Conservation (phyloP, 768 basidiomycete species). For the Kwoniella botswanensis region DNA sequence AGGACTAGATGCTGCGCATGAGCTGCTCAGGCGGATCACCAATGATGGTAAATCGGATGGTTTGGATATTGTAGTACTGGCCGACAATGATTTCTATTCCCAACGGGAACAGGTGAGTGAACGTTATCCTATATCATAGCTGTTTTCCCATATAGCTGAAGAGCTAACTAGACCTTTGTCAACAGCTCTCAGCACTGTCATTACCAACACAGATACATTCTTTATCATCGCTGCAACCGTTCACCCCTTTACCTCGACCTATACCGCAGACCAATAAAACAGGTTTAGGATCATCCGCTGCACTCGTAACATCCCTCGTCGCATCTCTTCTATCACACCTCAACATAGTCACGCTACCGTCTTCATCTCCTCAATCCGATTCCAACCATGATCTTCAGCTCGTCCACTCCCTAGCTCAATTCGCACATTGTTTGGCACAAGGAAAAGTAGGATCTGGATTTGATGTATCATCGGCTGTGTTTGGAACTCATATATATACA, state of each 20-base stretch:
- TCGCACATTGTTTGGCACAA: slow-evolving; percentile 92
- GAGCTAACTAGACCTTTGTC: not conserved
- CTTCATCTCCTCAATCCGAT: slow-evolving; percentile 58
- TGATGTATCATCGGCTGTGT: slow-evolving; percentile 91
- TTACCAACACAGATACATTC: slow-evolving; percentile 71
- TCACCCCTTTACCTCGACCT: slow-evolving; percentile 70
- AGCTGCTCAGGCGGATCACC: slow-evolving; percentile 25
- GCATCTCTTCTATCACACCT: slow-evolving; percentile 81
- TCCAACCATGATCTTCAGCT: slow-evolving; percentile 60
- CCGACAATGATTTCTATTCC: slow-evolving; percentile 98
- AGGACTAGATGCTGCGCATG: slow-evolving; percentile 13
- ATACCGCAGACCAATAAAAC: slow-evolving; percentile 94
- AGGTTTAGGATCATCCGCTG: slow-evolving; percentile 94
- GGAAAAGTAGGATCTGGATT: slow-evolving; percentile 98
- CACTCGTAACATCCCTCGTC: slow-evolving; percentile 92
- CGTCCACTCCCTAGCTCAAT: slow-evolving; percentile 92
- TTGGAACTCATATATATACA: slow-evolving; percentile 90
- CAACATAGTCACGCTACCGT: slow-evolving; percentile 63
- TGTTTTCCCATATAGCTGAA: not conserved
- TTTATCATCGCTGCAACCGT: slow-evolving; percentile 73
- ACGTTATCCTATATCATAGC: not conserved
- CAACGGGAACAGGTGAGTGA: slow-evolving; percentile 77
- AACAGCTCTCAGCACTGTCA: slow-evolving; percentile 68
- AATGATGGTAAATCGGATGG: slow-evolving; percentile 55
- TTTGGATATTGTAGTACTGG: slow-evolving; percentile 79